phyloP scores from a whole-genome alignment of 2,329 filamentous ascomycete genomes.

The Cladophialophora bantiana region DNA sequence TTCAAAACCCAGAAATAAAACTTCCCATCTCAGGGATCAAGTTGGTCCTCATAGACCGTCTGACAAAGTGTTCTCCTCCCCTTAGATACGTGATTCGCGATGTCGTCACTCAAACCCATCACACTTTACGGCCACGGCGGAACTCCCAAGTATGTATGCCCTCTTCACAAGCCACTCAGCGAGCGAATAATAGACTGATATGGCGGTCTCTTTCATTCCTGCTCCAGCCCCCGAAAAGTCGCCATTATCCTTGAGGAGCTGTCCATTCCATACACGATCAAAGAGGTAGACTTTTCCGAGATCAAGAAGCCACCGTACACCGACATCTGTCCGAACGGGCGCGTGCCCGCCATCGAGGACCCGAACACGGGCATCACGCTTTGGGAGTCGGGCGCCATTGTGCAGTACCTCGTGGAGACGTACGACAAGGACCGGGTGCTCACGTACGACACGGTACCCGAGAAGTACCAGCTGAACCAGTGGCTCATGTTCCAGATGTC shows the following conservation, averaged over 20 bases:
- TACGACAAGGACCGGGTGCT: conserved; percentile 54
- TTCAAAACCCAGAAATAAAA: too few relatives aligned
- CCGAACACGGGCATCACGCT: conserved; percentile 49
- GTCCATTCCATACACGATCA: conserved; percentile 43
- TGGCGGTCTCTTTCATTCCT: too few relatives aligned
- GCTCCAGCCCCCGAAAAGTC: conserved; percentile 41
- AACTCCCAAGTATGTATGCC: too few relatives aligned
- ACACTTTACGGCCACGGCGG: too few relatives aligned
- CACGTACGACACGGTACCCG: conserved; percentile 46
- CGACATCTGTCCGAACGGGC: conserved; percentile 40
- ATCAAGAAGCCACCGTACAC: conserved; percentile 40
- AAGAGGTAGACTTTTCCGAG: conserved; percentile 32
- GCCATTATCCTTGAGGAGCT: conserved; percentile 46
- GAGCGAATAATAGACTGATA: too few relatives aligned
- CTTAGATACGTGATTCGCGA: too few relatives aligned
- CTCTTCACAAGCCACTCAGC: too few relatives aligned
- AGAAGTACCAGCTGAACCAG: conserved; percentile 51
- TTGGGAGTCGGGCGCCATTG: conserved; percentile 57
- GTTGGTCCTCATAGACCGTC: too few relatives aligned
- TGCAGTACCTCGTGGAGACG: conserved; percentile 53
- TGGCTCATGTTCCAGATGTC: conserved; percentile 56
- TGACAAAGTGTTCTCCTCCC: too few relatives aligned
- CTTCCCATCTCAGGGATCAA: too few relatives aligned
- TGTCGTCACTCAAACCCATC: too few relatives aligned
- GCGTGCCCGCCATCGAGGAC: conserved; percentile 47